Evolutionary conservation across 192 early-diverging fungal genomes (phyloP), one percentile per base, ranked within the genome.

Genomic region (Coemansia sp.): DNA sequence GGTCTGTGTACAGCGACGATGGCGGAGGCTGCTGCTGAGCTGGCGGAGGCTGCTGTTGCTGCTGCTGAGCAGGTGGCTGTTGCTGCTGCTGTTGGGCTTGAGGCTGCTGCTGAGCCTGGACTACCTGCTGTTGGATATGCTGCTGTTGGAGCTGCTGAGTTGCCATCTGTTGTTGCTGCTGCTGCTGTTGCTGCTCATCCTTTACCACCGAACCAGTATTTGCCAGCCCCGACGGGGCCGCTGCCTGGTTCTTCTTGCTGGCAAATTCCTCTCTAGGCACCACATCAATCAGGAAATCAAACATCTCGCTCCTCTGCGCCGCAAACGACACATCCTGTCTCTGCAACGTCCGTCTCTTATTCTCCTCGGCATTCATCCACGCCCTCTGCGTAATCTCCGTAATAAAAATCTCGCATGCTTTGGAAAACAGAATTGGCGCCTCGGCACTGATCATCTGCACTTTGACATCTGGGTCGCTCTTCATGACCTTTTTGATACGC

Each of bases 401-500:
- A 66, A 96, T 96, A 63, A 98, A 96, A n/a, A 98, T 90, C 71
- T 98, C 94, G 76, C 96, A 98, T 4, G 93, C 96, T 84, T 95
- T 96, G 16, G 93, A 90, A 83, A 98, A 98, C 45, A 98, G 73
- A 61, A 96, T 90, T 7, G 94, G 94, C 50, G 92, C 94, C 77
- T 98, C 89, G 7, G 85, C 87, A 54, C 84, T 85, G 38, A 89
- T 89, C 89, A 88, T 91, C 76, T 87, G 63, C 80, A 90, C 90
- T 84, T 96, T 95, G 25, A 94, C 94, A 72, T 98, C 94, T 38
- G 94, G 91, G 68, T 98, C 96, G 12, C 90, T 89, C 84, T 98
- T 98, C 96, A 98, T 98, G 36, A 98, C 94, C 72, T 96, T 96
- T 71, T 98, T 98, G 70, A 97, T 96, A 29, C 96, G 79, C 28